Evolutionary conservation across 306 rosid genomes (phyloP).

Genomic region (Castanea mollissima): DNA sequence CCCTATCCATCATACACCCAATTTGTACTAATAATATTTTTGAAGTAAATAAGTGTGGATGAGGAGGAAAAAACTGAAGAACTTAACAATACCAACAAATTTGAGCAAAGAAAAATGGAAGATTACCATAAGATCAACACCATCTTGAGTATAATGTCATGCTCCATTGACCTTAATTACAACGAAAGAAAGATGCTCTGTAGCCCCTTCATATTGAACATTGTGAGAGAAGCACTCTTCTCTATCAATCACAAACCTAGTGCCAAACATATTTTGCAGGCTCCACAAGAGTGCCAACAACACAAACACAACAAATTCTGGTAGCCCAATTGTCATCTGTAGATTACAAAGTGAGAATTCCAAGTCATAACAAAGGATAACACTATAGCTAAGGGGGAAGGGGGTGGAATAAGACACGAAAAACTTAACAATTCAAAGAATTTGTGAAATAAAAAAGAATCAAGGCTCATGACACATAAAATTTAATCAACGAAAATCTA

Average conservation of each 20-base stretch:
- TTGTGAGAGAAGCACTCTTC: conserved; percentile 61
- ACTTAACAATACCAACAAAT: background rate
- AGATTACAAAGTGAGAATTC: background rate
- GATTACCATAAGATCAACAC: conserved; percentile 56
- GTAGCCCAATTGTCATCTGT: conserved; percentile 40
- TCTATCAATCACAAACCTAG: conserved; percentile 66
- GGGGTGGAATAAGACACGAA: background rate
- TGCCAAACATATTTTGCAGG: conserved; percentile 41
- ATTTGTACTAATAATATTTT: too few species aligned
- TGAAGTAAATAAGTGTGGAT: background rate
- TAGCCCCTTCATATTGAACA: conserved; percentile 30
- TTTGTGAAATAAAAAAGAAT: background rate
- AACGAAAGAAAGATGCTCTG: conserved; percentile 62
- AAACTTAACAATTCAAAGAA: background rate
- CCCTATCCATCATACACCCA: conserved; percentile 19
- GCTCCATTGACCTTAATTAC: conserved; percentile 45
- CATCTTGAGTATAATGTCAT: conserved; percentile 49
- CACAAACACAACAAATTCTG: conserved; percentile 15
- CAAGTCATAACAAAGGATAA: background rate
- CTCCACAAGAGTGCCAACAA: conserved; percentile 28
- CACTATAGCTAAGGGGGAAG: too few species aligned
- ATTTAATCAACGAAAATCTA: background rate
- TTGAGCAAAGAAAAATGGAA: background rate
- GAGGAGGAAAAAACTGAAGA: background rate
- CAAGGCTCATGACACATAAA: background rate